phyloP scores from a whole-genome alignment of 129 eudicot genomes.

The Kitagawia praeruptora region DNA sequence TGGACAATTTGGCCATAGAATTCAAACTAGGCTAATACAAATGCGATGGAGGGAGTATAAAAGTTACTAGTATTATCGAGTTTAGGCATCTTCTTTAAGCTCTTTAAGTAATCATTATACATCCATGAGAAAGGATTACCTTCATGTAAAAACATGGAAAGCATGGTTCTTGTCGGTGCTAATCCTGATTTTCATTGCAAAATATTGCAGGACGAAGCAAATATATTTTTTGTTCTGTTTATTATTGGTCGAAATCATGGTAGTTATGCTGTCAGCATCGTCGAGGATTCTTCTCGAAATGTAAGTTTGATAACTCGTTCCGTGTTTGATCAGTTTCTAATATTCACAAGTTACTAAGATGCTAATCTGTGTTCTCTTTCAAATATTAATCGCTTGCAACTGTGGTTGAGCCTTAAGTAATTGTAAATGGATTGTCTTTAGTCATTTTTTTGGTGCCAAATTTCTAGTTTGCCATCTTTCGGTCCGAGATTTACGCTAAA shows the following conservation, averaged over 20 bases:
- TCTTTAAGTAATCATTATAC: not conserved
- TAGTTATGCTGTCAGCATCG: slow-evolving; percentile 38
- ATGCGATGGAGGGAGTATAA: not conserved
- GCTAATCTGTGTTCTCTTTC: not conserved
- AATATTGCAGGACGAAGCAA: slow-evolving; percentile 64
- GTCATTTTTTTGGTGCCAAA: not conserved
- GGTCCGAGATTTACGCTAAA: not conserved
- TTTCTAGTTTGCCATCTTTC: not conserved
- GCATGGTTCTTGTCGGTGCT: not conserved
- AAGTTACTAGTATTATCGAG: not conserved
- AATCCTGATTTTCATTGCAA: slow-evolving; percentile 9
- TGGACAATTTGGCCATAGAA: not conserved
- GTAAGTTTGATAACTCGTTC: slow-evolving; percentile 20
- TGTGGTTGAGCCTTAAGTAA: not conserved
- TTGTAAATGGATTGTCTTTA: not conserved
- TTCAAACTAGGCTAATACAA: not conserved
- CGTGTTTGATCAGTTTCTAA: not conserved
- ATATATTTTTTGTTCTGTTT: slow-evolving; percentile 42
- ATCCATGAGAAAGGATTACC: no score
- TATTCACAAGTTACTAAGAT: not conserved
- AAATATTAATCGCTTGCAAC: not conserved
- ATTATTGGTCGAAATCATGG: slow-evolving; percentile 53
- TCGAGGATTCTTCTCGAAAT: slow-evolving; percentile 38
- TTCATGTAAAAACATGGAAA: not conserved
- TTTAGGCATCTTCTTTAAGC: not conserved